Conservation (phyloP, 495 filamentous ascomycete species). For the Chaetomium cochliodes region DNA sequence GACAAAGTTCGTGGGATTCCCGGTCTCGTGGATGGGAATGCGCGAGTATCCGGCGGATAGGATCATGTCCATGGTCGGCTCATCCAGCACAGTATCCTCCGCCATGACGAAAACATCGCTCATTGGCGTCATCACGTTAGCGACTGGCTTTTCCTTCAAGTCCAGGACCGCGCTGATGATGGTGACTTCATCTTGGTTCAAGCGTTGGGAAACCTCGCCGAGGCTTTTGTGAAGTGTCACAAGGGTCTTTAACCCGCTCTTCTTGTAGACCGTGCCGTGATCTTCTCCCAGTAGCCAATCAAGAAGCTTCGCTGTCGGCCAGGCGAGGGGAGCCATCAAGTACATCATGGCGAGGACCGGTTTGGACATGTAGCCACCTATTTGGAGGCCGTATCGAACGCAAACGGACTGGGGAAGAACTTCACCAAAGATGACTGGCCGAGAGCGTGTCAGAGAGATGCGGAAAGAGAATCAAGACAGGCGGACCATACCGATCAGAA, state of each 20-base stretch:
- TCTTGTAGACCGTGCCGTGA: slow-evolving; percentile 93
- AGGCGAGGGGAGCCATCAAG: slow-evolving; percentile 79
- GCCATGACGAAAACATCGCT: slow-evolving; percentile 94
- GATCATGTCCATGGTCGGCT: slow-evolving; percentile 88
- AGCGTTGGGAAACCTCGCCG: slow-evolving; percentile 78
- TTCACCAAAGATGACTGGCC: slow-evolving; percentile 94
- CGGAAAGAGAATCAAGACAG: background rate
- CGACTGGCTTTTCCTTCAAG: slow-evolving; percentile 92
- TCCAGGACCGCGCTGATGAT: slow-evolving; percentile 97
- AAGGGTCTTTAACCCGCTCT: slow-evolving; percentile 74
- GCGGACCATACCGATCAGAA: slow-evolving; percentile 75
- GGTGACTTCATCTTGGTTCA: slow-evolving; percentile 96
- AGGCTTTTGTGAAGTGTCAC: slow-evolving; percentile 91
- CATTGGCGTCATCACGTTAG: slow-evolving; percentile 97
- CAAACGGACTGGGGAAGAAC: slow-evolving; percentile 94
- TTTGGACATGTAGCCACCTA: slow-evolving; percentile 91
- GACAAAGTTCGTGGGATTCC: slow-evolving; percentile 82
- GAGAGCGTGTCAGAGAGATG: slow-evolving; percentile 2
- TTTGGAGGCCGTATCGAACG: slow-evolving; percentile 94
- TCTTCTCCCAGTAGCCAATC: slow-evolving; percentile 87
- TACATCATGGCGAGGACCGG: slow-evolving; percentile 90
- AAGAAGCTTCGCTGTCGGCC: slow-evolving; percentile 86
- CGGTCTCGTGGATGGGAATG: slow-evolving; percentile 87
- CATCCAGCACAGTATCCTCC: slow-evolving; percentile 85
- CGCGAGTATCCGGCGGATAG: slow-evolving; percentile 90